Percentiles rank a stretch among this genome's conserved stretches.
These are phyloP conservation scores for Leccinum longicurvipes DNA, from an alignment of 768 basidiomycete species.

Conservation along the genomic window DNA sequence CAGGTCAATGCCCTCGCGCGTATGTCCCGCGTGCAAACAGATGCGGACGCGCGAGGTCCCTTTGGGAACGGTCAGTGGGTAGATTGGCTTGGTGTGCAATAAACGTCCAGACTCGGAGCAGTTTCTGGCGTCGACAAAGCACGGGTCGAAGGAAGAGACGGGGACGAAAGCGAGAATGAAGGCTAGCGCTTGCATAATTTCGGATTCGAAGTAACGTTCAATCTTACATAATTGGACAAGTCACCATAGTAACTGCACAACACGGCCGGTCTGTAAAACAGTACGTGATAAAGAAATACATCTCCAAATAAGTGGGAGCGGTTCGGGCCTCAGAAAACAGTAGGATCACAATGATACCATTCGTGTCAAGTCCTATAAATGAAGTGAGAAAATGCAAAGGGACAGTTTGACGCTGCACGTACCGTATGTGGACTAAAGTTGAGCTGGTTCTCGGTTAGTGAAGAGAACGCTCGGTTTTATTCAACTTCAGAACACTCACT, in stretches of 20 bases:
- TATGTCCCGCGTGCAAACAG: constrained; percentile 81
- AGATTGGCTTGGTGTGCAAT: constrained; percentile 73
- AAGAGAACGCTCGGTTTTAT: neutral
- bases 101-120: constrained; percentile 19
- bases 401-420: neutral
- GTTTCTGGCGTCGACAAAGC: neutral
- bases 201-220: no score
- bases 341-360: constrained; percentile 2
- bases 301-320: no score
- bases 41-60: constrained; percentile 82
- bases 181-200: no score
- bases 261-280: no score
- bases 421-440: constrained; percentile 7
- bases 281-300: no score
- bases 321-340: no score
- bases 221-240: no score
- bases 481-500: constrained; percentile 11
- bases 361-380: constrained; percentile 10
- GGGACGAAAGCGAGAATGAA: neutral
- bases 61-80: constrained; percentile 86
- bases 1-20: constrained; percentile 54
- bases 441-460: constrained; percentile 3
- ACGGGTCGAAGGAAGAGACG: neutral
- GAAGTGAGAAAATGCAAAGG: neutral
- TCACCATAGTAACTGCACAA: no score